Percentiles rank a stretch among this genome's conserved stretches.
Conservation (phyloP, 768 basidiomycete genomes). For the Guyanaporus albipodus region DNA sequence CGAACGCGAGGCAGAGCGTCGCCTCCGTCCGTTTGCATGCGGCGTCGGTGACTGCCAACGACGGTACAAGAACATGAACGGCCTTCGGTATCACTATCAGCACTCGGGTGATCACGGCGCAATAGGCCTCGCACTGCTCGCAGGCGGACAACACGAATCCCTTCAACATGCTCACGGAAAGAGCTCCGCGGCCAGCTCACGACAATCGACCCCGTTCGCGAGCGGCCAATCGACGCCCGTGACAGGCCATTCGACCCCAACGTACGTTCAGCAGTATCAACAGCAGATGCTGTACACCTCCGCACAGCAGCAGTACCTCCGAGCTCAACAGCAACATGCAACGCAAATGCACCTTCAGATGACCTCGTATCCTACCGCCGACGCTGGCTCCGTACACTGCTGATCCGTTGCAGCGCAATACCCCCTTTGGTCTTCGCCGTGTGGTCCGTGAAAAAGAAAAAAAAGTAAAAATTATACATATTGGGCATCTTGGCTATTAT, state of each 20-base stretch:
- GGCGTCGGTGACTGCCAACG: slow-evolving; percentile 83
- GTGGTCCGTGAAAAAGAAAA: not conserved
- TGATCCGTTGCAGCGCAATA: slow-evolving; percentile 17
- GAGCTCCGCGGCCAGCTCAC: slow-evolving; percentile 29
- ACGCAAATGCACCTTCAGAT: slow-evolving; percentile 30
- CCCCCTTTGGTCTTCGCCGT: too few relatives aligned
- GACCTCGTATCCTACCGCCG: slow-evolving; percentile 18
- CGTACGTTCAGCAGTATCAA: slow-evolving; percentile 33
- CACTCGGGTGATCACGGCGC: slow-evolving; percentile 95
- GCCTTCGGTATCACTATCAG: slow-evolving; percentile 92
- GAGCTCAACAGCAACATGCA: slow-evolving; percentile 31
- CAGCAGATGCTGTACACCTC: slow-evolving; percentile 37
- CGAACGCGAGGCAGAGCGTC: slow-evolving; percentile 79
- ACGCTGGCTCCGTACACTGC: slow-evolving; percentile 12
- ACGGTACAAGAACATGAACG: slow-evolving; percentile 99
- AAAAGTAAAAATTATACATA: slow-evolving; percentile 39
- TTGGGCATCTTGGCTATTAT: slow-evolving; percentile 32
- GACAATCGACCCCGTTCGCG: slow-evolving; percentile 30
- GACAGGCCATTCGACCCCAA: slow-evolving; percentile 27
- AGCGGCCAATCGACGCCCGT: slow-evolving; percentile 33
- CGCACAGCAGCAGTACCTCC: slow-evolving; percentile 36
- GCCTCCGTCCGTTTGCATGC: slow-evolving; percentile 83
- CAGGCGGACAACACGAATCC: slow-evolving; percentile 65
- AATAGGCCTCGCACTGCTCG: slow-evolving; percentile 79
- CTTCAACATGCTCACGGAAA: slow-evolving; percentile 35